These are phyloP conservation scores for Ilyonectria destructans DNA, from an alignment of 2,329 filamentous ascomycete species.

Conservation along the genomic window DNA sequence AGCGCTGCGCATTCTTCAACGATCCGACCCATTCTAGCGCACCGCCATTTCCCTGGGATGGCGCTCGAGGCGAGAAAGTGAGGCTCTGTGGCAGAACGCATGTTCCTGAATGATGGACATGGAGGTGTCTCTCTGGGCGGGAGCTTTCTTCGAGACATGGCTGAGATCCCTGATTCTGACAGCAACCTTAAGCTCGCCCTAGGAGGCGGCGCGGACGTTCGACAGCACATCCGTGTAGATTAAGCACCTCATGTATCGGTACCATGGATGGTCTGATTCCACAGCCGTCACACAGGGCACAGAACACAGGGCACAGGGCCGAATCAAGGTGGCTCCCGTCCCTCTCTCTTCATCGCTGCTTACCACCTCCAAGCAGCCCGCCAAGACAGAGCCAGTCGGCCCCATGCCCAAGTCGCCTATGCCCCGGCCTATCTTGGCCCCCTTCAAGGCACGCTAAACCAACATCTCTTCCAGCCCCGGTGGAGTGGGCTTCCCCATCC, in stretches of 20 bases:
- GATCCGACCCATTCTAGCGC: slow-evolving; percentile 25
- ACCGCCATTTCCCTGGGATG: slow-evolving; percentile 18
- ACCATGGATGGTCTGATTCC: slow-evolving; percentile 25
- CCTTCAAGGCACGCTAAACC: slow-evolving; percentile 40
- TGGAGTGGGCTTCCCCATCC: slow-evolving; percentile 40
- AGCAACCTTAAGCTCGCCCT: slow-evolving; percentile 10
- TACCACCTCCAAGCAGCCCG: slow-evolving; percentile 3
- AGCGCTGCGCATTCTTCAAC: slow-evolving; percentile 13
- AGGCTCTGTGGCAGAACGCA: slow-evolving; percentile 20
- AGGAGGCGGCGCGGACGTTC: slow-evolving; percentile 1
- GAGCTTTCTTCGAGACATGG: slow-evolving; percentile 23
- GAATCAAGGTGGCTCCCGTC: slow-evolving; percentile 26
- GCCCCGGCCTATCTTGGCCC: slow-evolving; percentile 25
- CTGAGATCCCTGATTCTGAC: slow-evolving; percentile 8
- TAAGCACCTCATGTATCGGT: slow-evolving; percentile 5
- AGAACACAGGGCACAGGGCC: slow-evolving; percentile 8
- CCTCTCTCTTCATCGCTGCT: slow-evolving; percentile 13
- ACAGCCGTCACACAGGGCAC: slow-evolving; percentile 20
- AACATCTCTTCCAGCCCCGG: slow-evolving; percentile 36
- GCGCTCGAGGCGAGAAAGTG: background rate
- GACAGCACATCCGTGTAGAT: background rate
- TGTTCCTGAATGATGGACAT: slow-evolving; percentile 27
- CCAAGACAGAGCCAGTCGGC: slow-evolving; percentile 1
- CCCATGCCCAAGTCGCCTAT: slow-evolving; percentile 21
- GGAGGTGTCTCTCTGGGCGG: slow-evolving; percentile 26